Percentiles rank a stretch among this genome's conserved stretches.
These are phyloP conservation scores for Erigeron philadelphicus DNA, from an alignment of 140 eudicot genomes.

Conservation along the genomic window DNA sequence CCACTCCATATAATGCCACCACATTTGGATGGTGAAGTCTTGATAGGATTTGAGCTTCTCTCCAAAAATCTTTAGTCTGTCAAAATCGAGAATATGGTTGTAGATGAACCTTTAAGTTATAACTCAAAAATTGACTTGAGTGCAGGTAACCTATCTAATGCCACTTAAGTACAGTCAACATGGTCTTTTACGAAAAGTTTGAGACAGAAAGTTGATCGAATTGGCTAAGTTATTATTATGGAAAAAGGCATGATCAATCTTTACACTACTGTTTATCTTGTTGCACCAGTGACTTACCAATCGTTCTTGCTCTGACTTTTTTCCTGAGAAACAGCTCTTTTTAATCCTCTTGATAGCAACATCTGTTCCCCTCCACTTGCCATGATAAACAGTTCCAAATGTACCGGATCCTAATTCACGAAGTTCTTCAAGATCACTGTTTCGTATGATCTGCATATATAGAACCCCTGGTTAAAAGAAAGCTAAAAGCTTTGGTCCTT, in stretches of 20 bases:
- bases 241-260: not conserved
- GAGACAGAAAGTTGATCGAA: no score
- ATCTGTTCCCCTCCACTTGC: slow-evolving; percentile 73
- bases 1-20: not conserved
- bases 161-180: no score
- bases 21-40: slow-evolving; percentile 13
- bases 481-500: not conserved
- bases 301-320: slow-evolving; percentile 56
- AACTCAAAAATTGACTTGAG: no score
- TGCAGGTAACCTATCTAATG: no score
- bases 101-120: not conserved
- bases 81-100: not conserved
- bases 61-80: slow-evolving; percentile 8
- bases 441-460: not conserved
- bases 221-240: no score
- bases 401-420: slow-evolving; percentile 74
- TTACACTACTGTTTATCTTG: not conserved
- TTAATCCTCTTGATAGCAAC: slow-evolving; percentile 65
- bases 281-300: slow-evolving; percentile 35
- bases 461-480: not conserved
- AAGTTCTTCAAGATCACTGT: slow-evolving; percentile 59
- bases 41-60: slow-evolving; percentile 8
- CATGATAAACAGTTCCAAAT: slow-evolving; percentile 72
- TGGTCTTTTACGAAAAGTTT: no score
- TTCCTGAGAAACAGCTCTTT: slow-evolving; percentile 29